phyloP scores from a whole-genome alignment of 176 grass and related monocot species.

The Triticum turgidum region DNA sequence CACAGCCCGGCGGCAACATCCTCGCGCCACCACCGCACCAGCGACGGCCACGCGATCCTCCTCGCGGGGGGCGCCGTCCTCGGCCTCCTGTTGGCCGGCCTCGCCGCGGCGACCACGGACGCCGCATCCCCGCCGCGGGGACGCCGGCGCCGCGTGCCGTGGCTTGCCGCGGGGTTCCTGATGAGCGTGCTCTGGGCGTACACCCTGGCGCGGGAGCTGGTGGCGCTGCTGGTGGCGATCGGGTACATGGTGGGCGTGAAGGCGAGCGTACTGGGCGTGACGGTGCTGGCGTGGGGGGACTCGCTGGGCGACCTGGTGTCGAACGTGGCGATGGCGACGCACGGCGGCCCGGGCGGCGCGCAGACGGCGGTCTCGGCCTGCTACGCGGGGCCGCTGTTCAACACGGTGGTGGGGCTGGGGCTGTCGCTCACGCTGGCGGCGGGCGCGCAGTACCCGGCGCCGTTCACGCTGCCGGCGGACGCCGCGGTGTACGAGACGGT shows the following conservation, averaged over 20 bases:
- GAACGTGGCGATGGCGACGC: conserved; percentile 68
- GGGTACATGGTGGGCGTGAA: conserved; percentile 68
- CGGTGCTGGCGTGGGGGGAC: conserved; percentile 89
- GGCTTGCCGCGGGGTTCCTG: conserved; percentile 67
- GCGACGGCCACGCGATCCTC: conserved; percentile 9
- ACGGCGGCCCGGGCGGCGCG: conserved; percentile 55
- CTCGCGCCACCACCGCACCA: neutral
- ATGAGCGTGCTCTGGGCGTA: conserved; percentile 95
- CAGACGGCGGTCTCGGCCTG: conserved; percentile 78
- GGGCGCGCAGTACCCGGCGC: conserved; percentile 41
- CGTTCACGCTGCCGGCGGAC: conserved; percentile 50
- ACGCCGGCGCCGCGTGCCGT: conserved; percentile 41
- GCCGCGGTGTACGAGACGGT: conserved; percentile 61
- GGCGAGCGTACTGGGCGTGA: conserved; percentile 67
- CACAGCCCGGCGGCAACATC: conserved; percentile 3
- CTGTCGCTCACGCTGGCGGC: conserved; percentile 66
- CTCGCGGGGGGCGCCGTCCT: conserved; percentile 15
- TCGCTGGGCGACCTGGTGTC: conserved; percentile 84
- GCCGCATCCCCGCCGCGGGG: conserved; percentile 21
- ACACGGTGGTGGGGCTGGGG: conserved; percentile 71
- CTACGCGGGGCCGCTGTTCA: conserved; percentile 83
- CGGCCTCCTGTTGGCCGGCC: conserved; percentile 17
- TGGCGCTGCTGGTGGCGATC: conserved; percentile 62
- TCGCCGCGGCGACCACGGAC: conserved; percentile 43
- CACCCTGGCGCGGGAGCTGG: conserved; percentile 74